Conservation (phyloP, 2,329 filamentous ascomycete species). For the Penicillium hesseltinei region DNA sequence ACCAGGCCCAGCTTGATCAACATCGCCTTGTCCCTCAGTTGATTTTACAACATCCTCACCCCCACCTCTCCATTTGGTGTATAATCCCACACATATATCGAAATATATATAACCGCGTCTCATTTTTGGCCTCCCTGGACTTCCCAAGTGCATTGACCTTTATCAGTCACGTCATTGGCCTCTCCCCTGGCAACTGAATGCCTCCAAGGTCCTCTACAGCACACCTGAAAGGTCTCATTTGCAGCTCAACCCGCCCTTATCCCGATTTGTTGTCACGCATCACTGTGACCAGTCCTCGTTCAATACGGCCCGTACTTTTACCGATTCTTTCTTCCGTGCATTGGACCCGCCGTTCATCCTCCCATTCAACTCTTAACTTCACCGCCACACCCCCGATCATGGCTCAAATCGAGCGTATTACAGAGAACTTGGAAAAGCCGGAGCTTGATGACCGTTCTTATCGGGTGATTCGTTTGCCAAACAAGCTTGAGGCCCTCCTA, state of each 20-base stretch:
- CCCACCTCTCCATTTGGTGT: conserved; percentile 11
- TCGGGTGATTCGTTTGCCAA: conserved; percentile 78
- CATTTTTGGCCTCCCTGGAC: conserved; percentile 12
- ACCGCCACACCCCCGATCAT: conserved; percentile 27
- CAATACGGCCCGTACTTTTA: conserved; percentile 1
- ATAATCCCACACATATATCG: background rate
- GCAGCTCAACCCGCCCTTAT: conserved; percentile 16
- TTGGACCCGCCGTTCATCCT: conserved; percentile 18
- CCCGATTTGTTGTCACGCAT: conserved; percentile 14
- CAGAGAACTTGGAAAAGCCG: conserved; percentile 76
- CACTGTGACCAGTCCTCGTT: conserved; percentile 4
- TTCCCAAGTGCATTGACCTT: conserved; percentile 11
- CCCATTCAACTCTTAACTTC: conserved; percentile 20
- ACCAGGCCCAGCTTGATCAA: conserved; percentile 4
- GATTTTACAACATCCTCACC: conserved; percentile 15
- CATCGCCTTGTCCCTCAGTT: conserved; percentile 11
- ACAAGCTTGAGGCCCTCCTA: conserved; percentile 84
- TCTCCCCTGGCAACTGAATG: conserved; percentile 26
- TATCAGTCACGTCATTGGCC: conserved; percentile 14
- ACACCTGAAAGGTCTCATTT: conserved; percentile 23
- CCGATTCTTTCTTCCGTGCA: conserved; percentile 8
- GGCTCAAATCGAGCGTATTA: conserved; percentile 49
- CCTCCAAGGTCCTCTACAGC: conserved; percentile 38
- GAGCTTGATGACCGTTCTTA: conserved; percentile 83
- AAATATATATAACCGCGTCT: background rate